Conservation (phyloP, 176 grass and related monocot species). For the Oryza longistaminata region DNA sequence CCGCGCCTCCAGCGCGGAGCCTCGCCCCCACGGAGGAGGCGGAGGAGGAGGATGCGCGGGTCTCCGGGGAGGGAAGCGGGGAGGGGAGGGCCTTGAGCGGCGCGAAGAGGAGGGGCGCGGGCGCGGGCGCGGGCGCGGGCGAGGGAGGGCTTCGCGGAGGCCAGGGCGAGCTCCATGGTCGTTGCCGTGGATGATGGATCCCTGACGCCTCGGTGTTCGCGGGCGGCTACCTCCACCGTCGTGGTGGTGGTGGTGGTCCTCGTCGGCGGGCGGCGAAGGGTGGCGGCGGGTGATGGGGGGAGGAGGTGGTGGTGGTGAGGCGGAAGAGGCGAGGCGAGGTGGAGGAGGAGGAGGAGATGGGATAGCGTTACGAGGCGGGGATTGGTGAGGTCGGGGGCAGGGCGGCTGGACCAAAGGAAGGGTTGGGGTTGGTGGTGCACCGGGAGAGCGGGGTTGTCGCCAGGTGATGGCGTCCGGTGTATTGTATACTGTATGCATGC, state of each 20-base stretch:
- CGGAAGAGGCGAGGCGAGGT: neutral
- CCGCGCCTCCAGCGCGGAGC: neutral
- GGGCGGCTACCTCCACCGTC: neutral
- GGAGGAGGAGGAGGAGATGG: neutral
- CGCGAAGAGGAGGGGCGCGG: slow-evolving; percentile 43
- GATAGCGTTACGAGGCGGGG: slow-evolving; percentile 31
- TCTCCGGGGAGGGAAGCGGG: slow-evolving; percentile 39
- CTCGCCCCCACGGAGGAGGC: neutral
- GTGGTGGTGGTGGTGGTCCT: neutral
- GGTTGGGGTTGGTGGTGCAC: too few relatives aligned
- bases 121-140: slow-evolving; percentile 14
- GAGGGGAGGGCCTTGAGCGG: slow-evolving; percentile 49
- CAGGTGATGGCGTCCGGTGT: too few relatives aligned
- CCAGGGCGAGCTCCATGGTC: slow-evolving; percentile 63
- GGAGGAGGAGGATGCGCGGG: slow-evolving; percentile 4
- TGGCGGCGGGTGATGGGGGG: too few relatives aligned
- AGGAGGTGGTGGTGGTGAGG: neutral
- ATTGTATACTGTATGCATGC: too few relatives aligned
- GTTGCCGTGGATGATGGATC: neutral
- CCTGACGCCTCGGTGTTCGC: neutral
- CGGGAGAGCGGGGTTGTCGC: too few relatives aligned
- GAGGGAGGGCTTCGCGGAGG: slow-evolving; percentile 22
- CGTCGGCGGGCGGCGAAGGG: neutral
- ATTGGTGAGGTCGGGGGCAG: slow-evolving; percentile 15
- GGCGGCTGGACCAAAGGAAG: neutral